A percentile compares a stretch with the other conserved stretches of the same genome.
phyloP scores from a whole-genome alignment of 805 yeast species.

The Clavispora phyllophila region DNA sequence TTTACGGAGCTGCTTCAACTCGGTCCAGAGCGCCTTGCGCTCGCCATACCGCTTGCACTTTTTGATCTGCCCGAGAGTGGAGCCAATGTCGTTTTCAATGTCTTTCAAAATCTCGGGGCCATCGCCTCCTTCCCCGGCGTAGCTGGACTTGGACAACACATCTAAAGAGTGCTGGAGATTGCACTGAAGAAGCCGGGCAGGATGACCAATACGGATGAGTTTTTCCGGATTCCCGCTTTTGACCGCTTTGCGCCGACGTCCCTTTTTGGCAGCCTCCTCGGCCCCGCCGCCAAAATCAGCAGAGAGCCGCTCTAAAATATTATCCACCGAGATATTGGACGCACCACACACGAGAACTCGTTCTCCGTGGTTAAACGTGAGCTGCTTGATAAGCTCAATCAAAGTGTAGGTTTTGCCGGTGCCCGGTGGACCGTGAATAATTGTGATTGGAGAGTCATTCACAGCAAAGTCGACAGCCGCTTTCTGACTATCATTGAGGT shows the following conservation, averaged over 20 bases:
- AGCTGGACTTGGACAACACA: constrained; percentile 53
- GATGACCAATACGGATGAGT: constrained; percentile 87
- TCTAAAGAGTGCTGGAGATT: constrained; percentile 74
- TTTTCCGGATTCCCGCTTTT: constrained; percentile 24
- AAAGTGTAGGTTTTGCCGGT: constrained; percentile 82
- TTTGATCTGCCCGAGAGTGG: constrained; percentile 49
- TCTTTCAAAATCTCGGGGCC: constrained; percentile 51
- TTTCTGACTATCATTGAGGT: constrained; percentile 65
- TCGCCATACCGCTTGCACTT: constrained; percentile 62
- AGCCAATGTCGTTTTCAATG: constrained; percentile 65
- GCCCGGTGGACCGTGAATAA: constrained; percentile 80
- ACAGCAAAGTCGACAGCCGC: constrained; percentile 67
- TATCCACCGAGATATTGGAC: constrained; percentile 88
- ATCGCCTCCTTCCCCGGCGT: constrained; percentile 38
- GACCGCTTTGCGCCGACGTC: constrained; percentile 36
- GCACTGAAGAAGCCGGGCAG: constrained; percentile 68
- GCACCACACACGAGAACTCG: constrained; percentile 89
- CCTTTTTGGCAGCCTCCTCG: constrained; percentile 9
- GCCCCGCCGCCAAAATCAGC: constrained; percentile 19
- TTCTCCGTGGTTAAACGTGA: constrained; percentile 40
- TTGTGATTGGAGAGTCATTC: constrained; percentile 46
- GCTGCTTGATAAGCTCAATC: constrained; percentile 74
- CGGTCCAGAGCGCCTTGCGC: constrained; percentile 60
- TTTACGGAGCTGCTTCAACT: constrained; percentile 61
- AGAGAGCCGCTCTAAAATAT: constrained; percentile 71